Percentiles rank a stretch among this genome's conserved stretches.
phyloP scores from a whole-genome alignment of 352 stramenopile species.

The Pythium volutum region DNA sequence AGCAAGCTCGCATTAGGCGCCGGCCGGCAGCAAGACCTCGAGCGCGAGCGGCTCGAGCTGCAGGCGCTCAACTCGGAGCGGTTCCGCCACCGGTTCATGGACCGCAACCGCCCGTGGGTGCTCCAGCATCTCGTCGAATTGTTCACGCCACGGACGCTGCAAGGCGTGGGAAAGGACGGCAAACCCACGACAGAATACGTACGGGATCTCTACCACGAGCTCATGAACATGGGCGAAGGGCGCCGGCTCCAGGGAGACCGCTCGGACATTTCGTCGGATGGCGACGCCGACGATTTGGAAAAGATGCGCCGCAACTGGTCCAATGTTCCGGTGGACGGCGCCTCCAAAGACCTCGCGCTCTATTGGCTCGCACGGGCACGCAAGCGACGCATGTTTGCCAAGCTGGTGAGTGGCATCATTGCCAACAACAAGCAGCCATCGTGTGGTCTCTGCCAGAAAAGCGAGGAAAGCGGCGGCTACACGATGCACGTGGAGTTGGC shows the following conservation, averaged over 20 bases:
- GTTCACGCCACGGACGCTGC: slow-evolving; percentile 91
- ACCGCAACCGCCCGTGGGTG: slow-evolving; percentile 96
- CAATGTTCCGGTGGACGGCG: slow-evolving; percentile 77
- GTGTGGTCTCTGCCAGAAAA: slow-evolving; percentile 83
- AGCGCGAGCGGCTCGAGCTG: slow-evolving; percentile 94
- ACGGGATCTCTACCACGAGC: slow-evolving; percentile 95
- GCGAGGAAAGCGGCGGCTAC: slow-evolving; percentile 47
- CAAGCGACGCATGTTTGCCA: slow-evolving; percentile 90
- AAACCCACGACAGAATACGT: slow-evolving; percentile 92
- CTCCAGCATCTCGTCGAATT: slow-evolving; percentile 95
- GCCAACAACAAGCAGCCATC: slow-evolving; percentile 77
- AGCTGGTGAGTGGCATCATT: slow-evolving; percentile 84
- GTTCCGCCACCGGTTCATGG: slow-evolving; percentile 96
- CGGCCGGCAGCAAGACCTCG: slow-evolving; percentile 91
- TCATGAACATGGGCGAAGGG: slow-evolving; percentile 92
- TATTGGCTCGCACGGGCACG: slow-evolving; percentile 92
- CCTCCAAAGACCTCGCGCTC: slow-evolving; percentile 86
- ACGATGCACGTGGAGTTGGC: slow-evolving; percentile 84
- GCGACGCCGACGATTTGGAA: slow-evolving; percentile 87
- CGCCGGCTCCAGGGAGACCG: slow-evolving; percentile 83
- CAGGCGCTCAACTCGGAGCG: slow-evolving; percentile 96
- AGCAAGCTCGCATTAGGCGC: slow-evolving; percentile 93
- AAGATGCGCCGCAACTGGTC: slow-evolving; percentile 85
- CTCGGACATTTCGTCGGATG: slow-evolving; percentile 92
- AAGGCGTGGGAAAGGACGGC: slow-evolving; percentile 57